Evolutionary conservation across 2,329 filamentous ascomycete genomes (phyloP).

Genomic region (Cladophialophora bantiana): DNA sequence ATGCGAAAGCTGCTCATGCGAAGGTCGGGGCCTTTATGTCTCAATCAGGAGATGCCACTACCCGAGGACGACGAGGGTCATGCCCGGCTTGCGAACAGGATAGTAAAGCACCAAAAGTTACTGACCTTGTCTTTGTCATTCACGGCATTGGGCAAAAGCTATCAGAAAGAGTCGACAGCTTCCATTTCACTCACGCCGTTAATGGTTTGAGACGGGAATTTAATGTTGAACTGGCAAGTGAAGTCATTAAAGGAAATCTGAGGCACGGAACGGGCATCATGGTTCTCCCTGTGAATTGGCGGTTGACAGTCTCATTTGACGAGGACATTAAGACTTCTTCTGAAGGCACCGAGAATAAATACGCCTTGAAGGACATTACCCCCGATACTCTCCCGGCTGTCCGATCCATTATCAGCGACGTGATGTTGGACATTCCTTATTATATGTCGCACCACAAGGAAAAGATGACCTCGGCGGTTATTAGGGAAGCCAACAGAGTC

Average conservation of each 20-base stretch:
- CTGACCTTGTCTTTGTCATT: conserved; percentile 86
- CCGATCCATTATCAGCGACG: conserved; percentile 92
- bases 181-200: conserved; percentile 95
- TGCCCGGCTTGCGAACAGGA: conserved; percentile 71
- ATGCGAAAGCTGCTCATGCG: conserved; percentile 52
- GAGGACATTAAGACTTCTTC: conserved; percentile 65
- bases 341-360: conserved; percentile 66
- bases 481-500: conserved; percentile 92
- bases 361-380: conserved; percentile 85
- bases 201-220: conserved; percentile 86
- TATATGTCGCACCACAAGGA: conserved; percentile 96
- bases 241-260: conserved; percentile 76
- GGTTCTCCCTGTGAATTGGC: conserved; percentile 95
- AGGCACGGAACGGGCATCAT: conserved; percentile 86
- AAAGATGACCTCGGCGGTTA: conserved; percentile 90
- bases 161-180: conserved; percentile 92
- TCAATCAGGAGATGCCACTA: conserved; percentile 40
- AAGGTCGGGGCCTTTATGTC: conserved; percentile 40
- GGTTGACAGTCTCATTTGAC: conserved; percentile 84
- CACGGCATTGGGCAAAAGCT: conserved; percentile 98
- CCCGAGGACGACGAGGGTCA: conserved; percentile 36
- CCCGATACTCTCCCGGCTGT: conserved; percentile 88
- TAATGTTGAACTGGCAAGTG: conserved; percentile 80
- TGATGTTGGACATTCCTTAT: conserved; percentile 98
- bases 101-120: conserved; percentile 67